These are phyloP conservation scores for Rickenella mellea DNA, from an alignment of 768 basidiomycete genomes.

Conservation along the genomic window DNA sequence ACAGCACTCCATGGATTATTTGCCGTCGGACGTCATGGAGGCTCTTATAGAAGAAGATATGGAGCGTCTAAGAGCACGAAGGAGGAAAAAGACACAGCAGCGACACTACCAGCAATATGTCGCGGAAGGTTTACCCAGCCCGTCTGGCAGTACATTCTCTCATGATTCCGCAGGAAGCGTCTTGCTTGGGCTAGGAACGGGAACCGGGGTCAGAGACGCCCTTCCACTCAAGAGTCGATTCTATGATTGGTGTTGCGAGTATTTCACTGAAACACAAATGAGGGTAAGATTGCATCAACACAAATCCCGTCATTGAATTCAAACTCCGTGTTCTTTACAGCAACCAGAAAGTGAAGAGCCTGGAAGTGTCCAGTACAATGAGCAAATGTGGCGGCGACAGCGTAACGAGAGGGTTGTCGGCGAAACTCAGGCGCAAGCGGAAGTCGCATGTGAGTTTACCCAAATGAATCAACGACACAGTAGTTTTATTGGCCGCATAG, in stretches of 20 bases:
- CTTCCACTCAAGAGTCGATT: conserved; percentile 86
- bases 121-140: conserved; percentile 42
- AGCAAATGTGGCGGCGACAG: conserved; percentile 89
- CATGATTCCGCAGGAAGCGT: conserved; percentile 53
- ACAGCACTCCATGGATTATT: conserved; percentile 40
- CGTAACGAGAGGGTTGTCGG: conserved; percentile 75
- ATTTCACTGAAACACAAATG: conserved; percentile 99
- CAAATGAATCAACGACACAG: background rate
- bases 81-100: conserved; percentile 33
- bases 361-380: conserved; percentile 87
- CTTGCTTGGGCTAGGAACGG: conserved; percentile 71
- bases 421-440: conserved; percentile 61
- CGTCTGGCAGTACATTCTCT: conserved; percentile 70
- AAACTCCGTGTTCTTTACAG: conserved; percentile 41
- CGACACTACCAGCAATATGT: conserved; percentile 28
- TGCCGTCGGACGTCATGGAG: conserved; percentile 75
- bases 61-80: conserved; percentile 74
- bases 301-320: conserved; percentile 11
- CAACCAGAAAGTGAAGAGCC: conserved; percentile 95
- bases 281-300: conserved; percentile 45
- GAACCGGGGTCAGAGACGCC: conserved; percentile 71
- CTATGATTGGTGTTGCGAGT: conserved; percentile 95
- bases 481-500: conserved; percentile 26
- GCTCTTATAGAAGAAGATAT: conserved; percentile 91
- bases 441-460: conserved; percentile 55